Percentiles rank a stretch among this genome's conserved stretches.
Evolutionary conservation across 2,329 filamentous ascomycete genomes (phyloP).

Genomic region (Cordyceps fumosorosea): DNA sequence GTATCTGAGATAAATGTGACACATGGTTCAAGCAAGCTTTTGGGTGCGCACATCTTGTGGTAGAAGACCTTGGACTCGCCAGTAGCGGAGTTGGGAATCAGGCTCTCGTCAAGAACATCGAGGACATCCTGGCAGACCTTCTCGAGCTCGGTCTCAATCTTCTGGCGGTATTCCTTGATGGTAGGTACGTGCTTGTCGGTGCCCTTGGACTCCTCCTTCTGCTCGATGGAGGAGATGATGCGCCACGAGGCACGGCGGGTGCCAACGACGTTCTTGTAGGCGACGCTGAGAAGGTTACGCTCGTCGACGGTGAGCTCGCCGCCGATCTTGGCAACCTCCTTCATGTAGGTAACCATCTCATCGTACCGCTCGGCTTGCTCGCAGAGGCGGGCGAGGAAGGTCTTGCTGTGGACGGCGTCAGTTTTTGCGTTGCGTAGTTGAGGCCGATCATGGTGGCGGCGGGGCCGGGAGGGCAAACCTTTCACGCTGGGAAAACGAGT

Average conservation of each 20-base stretch:
- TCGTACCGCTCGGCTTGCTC: constrained; percentile 99
- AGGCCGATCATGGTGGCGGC: constrained; percentile 17
- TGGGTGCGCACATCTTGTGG: constrained; percentile 87
- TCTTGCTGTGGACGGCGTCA: constrained; percentile 65
- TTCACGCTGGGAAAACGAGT: constrained; percentile 48
- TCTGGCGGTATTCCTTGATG: constrained; percentile 95
- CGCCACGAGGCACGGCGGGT: constrained; percentile 97
- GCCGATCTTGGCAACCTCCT: constrained; percentile 91
- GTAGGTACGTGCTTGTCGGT: constrained; percentile 88
- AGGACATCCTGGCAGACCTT: constrained; percentile 98
- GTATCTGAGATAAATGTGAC: not conserved
- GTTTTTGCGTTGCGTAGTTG: constrained; percentile 15
- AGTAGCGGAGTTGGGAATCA: constrained; percentile 92
- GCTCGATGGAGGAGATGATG: constrained; percentile 99
- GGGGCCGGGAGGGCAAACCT: constrained; percentile 45
- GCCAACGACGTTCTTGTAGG: constrained; percentile 99
- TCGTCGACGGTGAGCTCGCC: constrained; percentile 88
- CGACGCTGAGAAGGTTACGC: constrained; percentile 96
- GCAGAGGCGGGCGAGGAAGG: constrained; percentile 98
- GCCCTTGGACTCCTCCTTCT: constrained; percentile 99
- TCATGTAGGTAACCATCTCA: constrained; percentile 99
- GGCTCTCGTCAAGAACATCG: constrained; percentile 83
- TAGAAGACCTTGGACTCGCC: constrained; percentile 99
- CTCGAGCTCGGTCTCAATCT: constrained; percentile 96
- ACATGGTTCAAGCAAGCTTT: not conserved